phyloP scores from a whole-genome alignment of 1,139 yeast genomes.

The Yamadazyma mexicana region DNA sequence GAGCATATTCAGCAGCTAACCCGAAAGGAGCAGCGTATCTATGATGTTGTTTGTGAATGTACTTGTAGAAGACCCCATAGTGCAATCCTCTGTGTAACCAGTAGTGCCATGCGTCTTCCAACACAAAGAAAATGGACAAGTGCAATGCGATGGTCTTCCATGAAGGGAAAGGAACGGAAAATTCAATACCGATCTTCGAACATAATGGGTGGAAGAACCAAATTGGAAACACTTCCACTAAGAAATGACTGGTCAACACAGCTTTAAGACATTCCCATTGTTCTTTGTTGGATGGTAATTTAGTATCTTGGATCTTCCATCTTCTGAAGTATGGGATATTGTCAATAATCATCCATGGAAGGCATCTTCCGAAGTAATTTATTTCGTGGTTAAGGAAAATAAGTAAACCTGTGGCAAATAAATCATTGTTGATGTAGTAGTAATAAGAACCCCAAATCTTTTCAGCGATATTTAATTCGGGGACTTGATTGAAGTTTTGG shows the following conservation, averaged over 20 bases:
- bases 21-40: slow-evolving; percentile 53
- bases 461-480: slow-evolving; percentile 29
- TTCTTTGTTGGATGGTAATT: slow-evolving; percentile 73
- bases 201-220: slow-evolving; percentile 52
- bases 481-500: slow-evolving; percentile 33
- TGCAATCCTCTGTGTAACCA: slow-evolving; percentile 49
- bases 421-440: slow-evolving; percentile 41
- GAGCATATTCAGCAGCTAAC: slow-evolving; percentile 50
- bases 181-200: slow-evolving; percentile 37
- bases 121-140: slow-evolving; percentile 39
- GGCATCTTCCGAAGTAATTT: slow-evolving; percentile 79
- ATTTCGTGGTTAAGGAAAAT: slow-evolving; percentile 74
- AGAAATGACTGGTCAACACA: slow-evolving; percentile 43
- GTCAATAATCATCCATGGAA: slow-evolving; percentile 84
- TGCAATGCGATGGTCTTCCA: slow-evolving; percentile 29
- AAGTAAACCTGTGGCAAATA: slow-evolving; percentile 68
- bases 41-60: slow-evolving; percentile 51
- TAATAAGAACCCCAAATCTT: slow-evolving; percentile 47
- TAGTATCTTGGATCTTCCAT: slow-evolving; percentile 80
- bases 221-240: slow-evolving; percentile 49
- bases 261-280: slow-evolving; percentile 61
- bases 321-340: slow-evolving; percentile 70
- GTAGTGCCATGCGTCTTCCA: slow-evolving; percentile 51
- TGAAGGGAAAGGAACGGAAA: slow-evolving; percentile 42
- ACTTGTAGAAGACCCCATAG: slow-evolving; percentile 46